A percentile compares a stretch with the other conserved stretches of the same genome.
phyloP scores from a whole-genome alignment of 495 filamentous ascomycete genomes.

The Hypoxylon lenormandii region DNA sequence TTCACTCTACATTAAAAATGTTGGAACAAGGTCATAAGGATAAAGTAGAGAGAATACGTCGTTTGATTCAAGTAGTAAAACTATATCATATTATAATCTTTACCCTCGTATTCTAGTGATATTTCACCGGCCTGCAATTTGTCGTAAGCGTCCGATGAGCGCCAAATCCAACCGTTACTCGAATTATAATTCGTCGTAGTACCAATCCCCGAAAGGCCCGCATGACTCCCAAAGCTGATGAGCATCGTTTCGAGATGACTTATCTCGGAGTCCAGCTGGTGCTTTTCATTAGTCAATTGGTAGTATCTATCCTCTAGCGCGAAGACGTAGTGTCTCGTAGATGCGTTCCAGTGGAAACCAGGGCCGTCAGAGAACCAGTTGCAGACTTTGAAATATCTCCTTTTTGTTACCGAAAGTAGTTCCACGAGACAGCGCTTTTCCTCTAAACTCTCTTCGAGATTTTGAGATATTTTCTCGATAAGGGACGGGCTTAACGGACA shows the following conservation, averaged over 20 bases:
- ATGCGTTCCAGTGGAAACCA: constrained; percentile 15
- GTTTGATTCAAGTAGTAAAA: background rate
- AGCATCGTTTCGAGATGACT: constrained; percentile 12
- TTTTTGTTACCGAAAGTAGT: background rate
- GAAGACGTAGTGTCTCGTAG: constrained; percentile 9
- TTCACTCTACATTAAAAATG: no score
- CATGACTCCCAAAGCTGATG: constrained; percentile 1
- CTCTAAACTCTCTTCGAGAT: constrained; percentile 8
- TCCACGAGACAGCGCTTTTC: background rate
- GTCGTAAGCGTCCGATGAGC: background rate
- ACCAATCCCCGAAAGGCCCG: background rate
- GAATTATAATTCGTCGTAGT: no score
- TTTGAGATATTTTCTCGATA: background rate
- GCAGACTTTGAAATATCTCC: constrained; percentile 20
- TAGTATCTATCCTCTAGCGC: constrained; percentile 19
- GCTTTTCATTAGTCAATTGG: constrained; percentile 1
- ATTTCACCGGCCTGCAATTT: background rate
- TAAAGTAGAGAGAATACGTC: no score
- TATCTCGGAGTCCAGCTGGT: constrained; percentile 20
- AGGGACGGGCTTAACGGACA: background rate
- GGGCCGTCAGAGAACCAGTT: background rate
- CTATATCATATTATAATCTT: background rate
- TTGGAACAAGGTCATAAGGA: no score
- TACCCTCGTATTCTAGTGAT: background rate
- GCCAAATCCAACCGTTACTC: background rate